phyloP scores from a whole-genome alignment of 352 stramenopile genomes.

The Phytopythium delawarense region DNA sequence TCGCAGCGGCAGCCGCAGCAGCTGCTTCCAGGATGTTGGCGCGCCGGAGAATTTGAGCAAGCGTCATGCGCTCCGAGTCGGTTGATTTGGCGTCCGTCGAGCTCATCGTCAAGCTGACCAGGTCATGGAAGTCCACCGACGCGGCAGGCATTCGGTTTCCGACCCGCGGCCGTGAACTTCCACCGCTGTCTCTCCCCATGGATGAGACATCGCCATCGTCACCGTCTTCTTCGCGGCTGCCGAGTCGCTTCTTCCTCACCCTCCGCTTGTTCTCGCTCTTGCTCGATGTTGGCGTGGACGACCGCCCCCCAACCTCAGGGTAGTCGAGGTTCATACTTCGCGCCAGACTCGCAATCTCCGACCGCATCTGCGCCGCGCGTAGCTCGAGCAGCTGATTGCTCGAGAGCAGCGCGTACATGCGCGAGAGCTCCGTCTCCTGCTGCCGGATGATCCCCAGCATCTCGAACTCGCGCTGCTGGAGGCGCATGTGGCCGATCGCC shows the following conservation, averaged over 20 bases:
- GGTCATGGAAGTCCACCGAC: constrained; percentile 49
- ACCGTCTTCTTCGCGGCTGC: constrained; percentile 1
- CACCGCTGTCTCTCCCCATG: background rate
- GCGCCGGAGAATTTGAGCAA: constrained; percentile 31
- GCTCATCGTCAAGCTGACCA: constrained; percentile 27
- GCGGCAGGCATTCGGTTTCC: constrained; percentile 23
- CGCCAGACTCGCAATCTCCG: constrained; percentile 66
- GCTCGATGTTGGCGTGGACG: constrained; percentile 12
- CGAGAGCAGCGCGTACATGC: constrained; percentile 52
- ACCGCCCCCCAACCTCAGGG: constrained; percentile 22
- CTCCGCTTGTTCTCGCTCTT: constrained; percentile 10
- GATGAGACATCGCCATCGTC: constrained; percentile 9
- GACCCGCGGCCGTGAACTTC: constrained; percentile 8
- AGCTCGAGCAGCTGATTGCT: constrained; percentile 63
- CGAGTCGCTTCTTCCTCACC: constrained; percentile 10
- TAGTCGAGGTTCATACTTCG: constrained; percentile 78
- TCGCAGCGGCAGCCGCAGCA: constrained; percentile 7
- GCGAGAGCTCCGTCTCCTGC: constrained; percentile 72
- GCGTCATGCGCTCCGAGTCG: constrained; percentile 24
- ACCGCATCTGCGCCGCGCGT: constrained; percentile 55
- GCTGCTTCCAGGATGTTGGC: constrained; percentile 15
- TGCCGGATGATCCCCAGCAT: constrained; percentile 81
- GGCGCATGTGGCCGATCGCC: constrained; percentile 81
- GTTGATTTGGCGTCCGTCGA: constrained; percentile 5
- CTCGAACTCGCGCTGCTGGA: constrained; percentile 84